A percentile compares a stretch with the other conserved stretches of the same genome.
Evolutionary conservation across 2,329 filamentous ascomycete genomes (phyloP).

Genomic region (Ophiostoma novo-ulmi): DNA sequence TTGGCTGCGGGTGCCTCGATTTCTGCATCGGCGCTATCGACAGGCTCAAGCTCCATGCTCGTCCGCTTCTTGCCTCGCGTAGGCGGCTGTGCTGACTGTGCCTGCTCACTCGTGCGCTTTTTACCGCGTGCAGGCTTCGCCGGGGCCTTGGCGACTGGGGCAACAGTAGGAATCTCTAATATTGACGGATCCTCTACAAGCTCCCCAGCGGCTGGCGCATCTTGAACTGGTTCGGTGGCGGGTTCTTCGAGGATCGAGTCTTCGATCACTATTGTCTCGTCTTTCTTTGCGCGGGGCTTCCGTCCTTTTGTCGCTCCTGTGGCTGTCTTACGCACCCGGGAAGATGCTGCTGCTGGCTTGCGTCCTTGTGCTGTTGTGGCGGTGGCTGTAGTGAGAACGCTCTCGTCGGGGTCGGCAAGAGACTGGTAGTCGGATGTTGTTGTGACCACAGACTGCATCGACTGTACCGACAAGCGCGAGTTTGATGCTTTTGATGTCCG

Average conservation of each 20-base stretch:
- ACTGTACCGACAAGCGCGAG: slow-evolving; percentile 60
- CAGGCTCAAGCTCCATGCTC: slow-evolving; percentile 55
- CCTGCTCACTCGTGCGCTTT: slow-evolving; percentile 25
- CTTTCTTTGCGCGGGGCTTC: slow-evolving; percentile 49
- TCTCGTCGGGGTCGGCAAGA: slow-evolving; percentile 51
- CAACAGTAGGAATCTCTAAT: slow-evolving; percentile 24
- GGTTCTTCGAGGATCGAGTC: slow-evolving; percentile 30
- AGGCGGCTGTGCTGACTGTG: slow-evolving; percentile 36
- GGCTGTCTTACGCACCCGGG: slow-evolving; percentile 49
- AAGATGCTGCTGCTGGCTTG: slow-evolving; percentile 31
- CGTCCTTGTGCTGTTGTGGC: slow-evolving; percentile 49
- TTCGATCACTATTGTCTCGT: slow-evolving; percentile 48
- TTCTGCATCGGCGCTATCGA: slow-evolving; percentile 35
- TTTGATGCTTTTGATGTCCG: slow-evolving; percentile 56
- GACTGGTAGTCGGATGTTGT: slow-evolving; percentile 47
- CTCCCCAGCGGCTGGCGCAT: not conserved
- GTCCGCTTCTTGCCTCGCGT: slow-evolving; percentile 57
- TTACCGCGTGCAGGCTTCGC: slow-evolving; percentile 28
- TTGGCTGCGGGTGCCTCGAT: slow-evolving; percentile 51
- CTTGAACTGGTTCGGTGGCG: slow-evolving; percentile 29
- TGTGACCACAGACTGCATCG: slow-evolving; percentile 53
- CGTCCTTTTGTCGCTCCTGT: slow-evolving; percentile 41
- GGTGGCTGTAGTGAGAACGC: slow-evolving; percentile 54
- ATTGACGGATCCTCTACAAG: slow-evolving; percentile 19
- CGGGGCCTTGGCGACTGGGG: slow-evolving; percentile 22